Evolutionary conservation across 192 early-diverging fungal species (phyloP), one percentile per base, ranked within the genome.

Genomic region (Lobosporangium transversale): DNA sequence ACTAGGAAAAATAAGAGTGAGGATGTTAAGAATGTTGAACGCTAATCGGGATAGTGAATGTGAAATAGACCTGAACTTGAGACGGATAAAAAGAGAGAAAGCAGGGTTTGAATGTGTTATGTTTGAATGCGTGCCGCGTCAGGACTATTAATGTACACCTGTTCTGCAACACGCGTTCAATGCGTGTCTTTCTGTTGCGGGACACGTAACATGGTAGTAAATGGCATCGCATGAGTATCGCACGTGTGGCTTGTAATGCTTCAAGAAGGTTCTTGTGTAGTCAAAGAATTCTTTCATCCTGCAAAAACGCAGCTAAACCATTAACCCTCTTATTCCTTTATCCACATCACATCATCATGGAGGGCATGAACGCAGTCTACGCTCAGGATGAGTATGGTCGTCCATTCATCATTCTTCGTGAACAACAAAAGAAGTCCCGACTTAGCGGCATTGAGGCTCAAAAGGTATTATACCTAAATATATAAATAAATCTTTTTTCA

Each of bases 341-440:
- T 50, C 14, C 43, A 48, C 31, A 32, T 58, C 40, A 44, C 51
- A 44, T 35, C 49, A 66, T 32, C 27, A 70, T 79, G 67, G 78
- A 73, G 29, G 67, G 70, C 50, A 82, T 82, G 80, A 82, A 69
- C 65, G 93, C 93, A 37, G 88, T 95, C 55, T 99, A 97, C 80
- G 94, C 95, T 9, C 89, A 89, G 54, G 98, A 99, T 81, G 97
- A 98, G 83, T 98, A 98, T 85, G 94, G 93, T 40, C 90, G 97
- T 54, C 98, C 98, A 44, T 94, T 98, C 81, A 99, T 99, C 81
- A 98, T 99, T 85, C 88, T 99, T 31, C 86, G 98, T 32, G 98
- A 99, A 83, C 94, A 95, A 83, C 93, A 94, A 65, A 95, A 91
- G 71, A 97, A 97, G 83, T 84, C 89, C 32, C 86, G 98, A 70